phyloP scores from a whole-genome alignment of 257 asterid species.

The Solanum rostratum region DNA sequence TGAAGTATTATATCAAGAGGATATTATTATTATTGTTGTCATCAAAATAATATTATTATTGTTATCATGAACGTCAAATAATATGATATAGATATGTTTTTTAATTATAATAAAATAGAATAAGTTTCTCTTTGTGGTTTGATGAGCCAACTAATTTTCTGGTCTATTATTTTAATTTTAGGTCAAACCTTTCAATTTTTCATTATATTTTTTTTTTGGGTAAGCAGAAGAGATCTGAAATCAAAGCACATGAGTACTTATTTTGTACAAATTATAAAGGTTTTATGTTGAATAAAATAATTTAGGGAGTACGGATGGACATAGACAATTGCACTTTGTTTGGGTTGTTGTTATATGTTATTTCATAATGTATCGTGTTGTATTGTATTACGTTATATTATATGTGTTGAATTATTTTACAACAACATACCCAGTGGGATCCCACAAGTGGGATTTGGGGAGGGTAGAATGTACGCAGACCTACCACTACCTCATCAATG shows the following conservation, averaged over 20 bases:
- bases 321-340: not conserved
- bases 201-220: not conserved
- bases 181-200: not conserved
- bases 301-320: not conserved
- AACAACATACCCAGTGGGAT: too few relatives aligned
- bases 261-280: not conserved
- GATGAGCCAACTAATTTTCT: not conserved
- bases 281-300: not conserved
- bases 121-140: not conserved
- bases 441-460: too few relatives aligned
- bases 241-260: not conserved
- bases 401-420: too few relatives aligned
- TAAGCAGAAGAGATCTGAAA: not conserved
- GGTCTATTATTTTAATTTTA: not conserved
- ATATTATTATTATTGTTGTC: not conserved
- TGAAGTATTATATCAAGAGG: not conserved
- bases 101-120: not conserved
- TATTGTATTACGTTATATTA: too few relatives aligned
- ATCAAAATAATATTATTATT: not conserved
- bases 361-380: too few relatives aligned
- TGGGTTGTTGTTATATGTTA: too few relatives aligned
- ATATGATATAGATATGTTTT: not conserved
- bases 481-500: too few relatives aligned
- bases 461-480: too few relatives aligned
- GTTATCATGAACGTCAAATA: not conserved